Percentiles rank a stretch among this genome's conserved stretches.
Conservation (phyloP, 2,329 filamentous ascomycete genomes). For the Thielaviopsis ethacetica region DNA sequence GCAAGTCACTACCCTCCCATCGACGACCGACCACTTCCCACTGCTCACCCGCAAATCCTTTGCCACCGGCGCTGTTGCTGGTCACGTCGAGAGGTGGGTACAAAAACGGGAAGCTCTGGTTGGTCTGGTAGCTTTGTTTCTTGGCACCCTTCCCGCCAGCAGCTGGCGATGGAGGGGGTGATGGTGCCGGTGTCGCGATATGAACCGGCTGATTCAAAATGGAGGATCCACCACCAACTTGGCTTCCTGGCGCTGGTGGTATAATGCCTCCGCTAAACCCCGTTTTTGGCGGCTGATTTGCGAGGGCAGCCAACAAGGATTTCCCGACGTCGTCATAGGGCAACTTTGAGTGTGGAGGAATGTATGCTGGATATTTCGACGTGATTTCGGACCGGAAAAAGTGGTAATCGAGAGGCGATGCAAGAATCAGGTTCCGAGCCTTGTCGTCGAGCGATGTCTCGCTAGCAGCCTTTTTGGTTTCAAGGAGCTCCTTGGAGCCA, state of each 20-base stretch:
- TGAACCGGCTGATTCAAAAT: conserved; percentile 94
- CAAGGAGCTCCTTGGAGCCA: conserved; percentile 53
- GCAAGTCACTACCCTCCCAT: conserved; percentile 91
- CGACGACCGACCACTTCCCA: conserved; percentile 63
- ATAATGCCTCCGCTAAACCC: conserved; percentile 47
- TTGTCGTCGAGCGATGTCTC: conserved; percentile 43
- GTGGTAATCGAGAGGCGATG: conserved; percentile 90
- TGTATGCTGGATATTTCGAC: conserved; percentile 94
- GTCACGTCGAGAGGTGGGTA: conserved; percentile 83
- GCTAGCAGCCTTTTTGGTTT: conserved; percentile 55
- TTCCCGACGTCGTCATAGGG: conserved; percentile 82
- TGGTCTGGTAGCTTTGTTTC: conserved; percentile 98
- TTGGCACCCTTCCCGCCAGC: conserved; percentile 86
- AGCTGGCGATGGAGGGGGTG: conserved; percentile 76
- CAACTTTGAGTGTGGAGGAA: conserved; percentile 68
- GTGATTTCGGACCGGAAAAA: conserved; percentile 92
- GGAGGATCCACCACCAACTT: conserved; percentile 44
- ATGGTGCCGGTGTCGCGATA: conserved; percentile 94
- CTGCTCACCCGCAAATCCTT: conserved; percentile 66
- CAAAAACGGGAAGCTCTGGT: conserved; percentile 95
- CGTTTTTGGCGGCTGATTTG: conserved; percentile 51
- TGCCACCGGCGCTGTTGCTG: conserved; percentile 81
- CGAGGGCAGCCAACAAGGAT: conserved; percentile 72
- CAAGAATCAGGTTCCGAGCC: conserved; percentile 67
- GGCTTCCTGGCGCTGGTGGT: conserved; percentile 34